phyloP scores from a whole-genome alignment of 805 yeast species.

The Candida nonsorbophila region DNA sequence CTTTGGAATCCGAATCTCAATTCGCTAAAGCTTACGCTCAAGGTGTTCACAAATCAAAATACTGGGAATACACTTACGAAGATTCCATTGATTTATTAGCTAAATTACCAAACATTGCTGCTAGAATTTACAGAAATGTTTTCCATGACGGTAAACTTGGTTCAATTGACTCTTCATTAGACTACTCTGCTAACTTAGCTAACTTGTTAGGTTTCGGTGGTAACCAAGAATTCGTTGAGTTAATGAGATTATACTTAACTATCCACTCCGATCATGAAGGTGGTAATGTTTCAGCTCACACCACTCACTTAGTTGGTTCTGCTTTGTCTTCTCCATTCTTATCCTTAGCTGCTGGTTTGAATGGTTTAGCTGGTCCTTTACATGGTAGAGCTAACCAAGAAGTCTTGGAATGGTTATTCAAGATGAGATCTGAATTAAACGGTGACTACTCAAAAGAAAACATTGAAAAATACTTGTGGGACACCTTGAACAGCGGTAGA shows the following conservation, averaged over 20 bases:
- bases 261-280: conserved; percentile 82
- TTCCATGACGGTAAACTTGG: conserved; percentile 56
- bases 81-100: conserved; percentile 68
- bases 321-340: conserved; percentile 74
- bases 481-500: conserved; percentile 62
- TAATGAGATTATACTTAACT: conserved; percentile 68
- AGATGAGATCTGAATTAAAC: conserved; percentile 57
- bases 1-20: conserved; percentile 64
- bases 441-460: conserved; percentile 52
- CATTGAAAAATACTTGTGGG: conserved; percentile 68
- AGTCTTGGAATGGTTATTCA: conserved; percentile 68
- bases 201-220: conserved; percentile 56
- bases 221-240: conserved; percentile 57
- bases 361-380: conserved; percentile 82
- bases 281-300: conserved; percentile 78
- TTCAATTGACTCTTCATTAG: conserved; percentile 47
- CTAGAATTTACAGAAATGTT: conserved; percentile 65
- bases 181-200: conserved; percentile 72
- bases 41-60: conserved; percentile 63
- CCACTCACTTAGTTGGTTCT: conserved; percentile 78
- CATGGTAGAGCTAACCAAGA: conserved; percentile 87
- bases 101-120: conserved; percentile 69
- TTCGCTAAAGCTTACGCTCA: conserved; percentile 69
- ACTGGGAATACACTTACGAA: conserved; percentile 74
- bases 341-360: conserved; percentile 72